These are phyloP conservation scores for Xylaria sp. DNA, from an alignment of 2,329 filamentous ascomycete species.

Conservation along the genomic window DNA sequence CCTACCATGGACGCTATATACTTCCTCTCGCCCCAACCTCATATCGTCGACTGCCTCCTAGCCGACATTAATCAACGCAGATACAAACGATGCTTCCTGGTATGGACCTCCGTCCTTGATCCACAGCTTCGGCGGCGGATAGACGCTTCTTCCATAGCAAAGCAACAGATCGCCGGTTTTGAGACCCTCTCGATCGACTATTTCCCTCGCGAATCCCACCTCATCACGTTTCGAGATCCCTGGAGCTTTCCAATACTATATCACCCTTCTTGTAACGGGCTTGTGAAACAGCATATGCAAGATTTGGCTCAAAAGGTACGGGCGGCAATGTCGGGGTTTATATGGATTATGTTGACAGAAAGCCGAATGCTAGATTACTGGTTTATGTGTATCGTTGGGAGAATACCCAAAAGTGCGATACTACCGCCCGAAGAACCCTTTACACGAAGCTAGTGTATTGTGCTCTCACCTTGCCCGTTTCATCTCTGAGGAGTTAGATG, in stretches of 20 bases:
- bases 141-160: slow-evolving; percentile 74
- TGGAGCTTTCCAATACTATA: slow-evolving; percentile 95
- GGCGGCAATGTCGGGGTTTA: neutral
- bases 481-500: slow-evolving; percentile 89
- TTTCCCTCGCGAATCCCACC: slow-evolving; percentile 87
- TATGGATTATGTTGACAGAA: slow-evolving; percentile 31
- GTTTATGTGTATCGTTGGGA: slow-evolving; percentile 89
- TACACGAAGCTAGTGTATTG: slow-evolving; percentile 88
- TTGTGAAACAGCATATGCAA: slow-evolving; percentile 86
- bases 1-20: slow-evolving; percentile 95
- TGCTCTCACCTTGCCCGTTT: slow-evolving; percentile 90
- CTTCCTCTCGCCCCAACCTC: slow-evolving; percentile 83
- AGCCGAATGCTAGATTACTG: slow-evolving; percentile 71
- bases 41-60: slow-evolving; percentile 93
- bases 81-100: slow-evolving; percentile 81
- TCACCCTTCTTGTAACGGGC: slow-evolving; percentile 86
- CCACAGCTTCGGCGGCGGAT: slow-evolving; percentile 76
- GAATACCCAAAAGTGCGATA: slow-evolving; percentile 95
- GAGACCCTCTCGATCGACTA: slow-evolving; percentile 88
- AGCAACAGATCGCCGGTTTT: slow-evolving; percentile 81
- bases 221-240: slow-evolving; percentile 91
- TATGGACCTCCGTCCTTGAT: slow-evolving; percentile 85
- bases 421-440: slow-evolving; percentile 78
- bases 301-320: slow-evolving; percentile 85
- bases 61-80: slow-evolving; percentile 88